Evolutionary conservation across 768 basidiomycete genomes (phyloP).

Genomic region (Glaciozyma antarctica): DNA sequence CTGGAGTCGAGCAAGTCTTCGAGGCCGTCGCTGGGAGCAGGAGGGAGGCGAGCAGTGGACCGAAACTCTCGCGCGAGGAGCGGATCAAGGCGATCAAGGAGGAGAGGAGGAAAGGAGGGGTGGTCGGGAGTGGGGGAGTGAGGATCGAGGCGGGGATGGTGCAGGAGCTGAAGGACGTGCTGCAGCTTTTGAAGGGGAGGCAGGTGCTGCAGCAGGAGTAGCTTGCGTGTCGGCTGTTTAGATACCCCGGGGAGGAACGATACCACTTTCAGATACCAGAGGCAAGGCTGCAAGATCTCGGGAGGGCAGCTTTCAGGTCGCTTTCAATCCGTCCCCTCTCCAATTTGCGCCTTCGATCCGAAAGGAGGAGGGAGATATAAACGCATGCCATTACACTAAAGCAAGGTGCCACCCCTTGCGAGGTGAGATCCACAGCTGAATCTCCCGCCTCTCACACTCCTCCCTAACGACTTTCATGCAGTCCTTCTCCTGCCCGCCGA

Average conservation of each 20-base stretch:
- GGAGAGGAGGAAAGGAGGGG: conserved; percentile 5
- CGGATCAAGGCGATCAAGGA: conserved; percentile 25
- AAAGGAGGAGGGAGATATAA: too few species aligned
- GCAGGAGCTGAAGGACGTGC: conserved; percentile 21
- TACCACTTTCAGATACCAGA: too few species aligned
- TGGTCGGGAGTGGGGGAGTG: neutral
- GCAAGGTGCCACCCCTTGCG: too few species aligned
- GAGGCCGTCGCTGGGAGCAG: conserved; percentile 16
- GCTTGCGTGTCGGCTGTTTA: neutral
- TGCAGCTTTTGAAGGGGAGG: neutral
- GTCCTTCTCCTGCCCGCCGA: too few species aligned
- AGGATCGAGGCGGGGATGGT: conserved; percentile 17
- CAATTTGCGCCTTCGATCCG: too few species aligned
- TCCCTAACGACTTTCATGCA: too few species aligned
- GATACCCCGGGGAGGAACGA: neutral
- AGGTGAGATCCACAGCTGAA: too few species aligned
- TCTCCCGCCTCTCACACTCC: too few species aligned
- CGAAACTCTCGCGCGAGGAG: conserved; percentile 23
- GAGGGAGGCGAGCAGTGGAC: neutral
- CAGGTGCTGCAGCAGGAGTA: neutral
- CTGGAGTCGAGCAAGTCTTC: conserved; percentile 12
- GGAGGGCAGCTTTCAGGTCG: too few species aligned
- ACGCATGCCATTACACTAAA: too few species aligned
- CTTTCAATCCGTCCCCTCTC: too few species aligned
- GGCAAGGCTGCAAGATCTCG: too few species aligned